Evolutionary conservation across 2,329 filamentous ascomycete genomes (phyloP).

Genomic region (Alternaria burnsii): DNA sequence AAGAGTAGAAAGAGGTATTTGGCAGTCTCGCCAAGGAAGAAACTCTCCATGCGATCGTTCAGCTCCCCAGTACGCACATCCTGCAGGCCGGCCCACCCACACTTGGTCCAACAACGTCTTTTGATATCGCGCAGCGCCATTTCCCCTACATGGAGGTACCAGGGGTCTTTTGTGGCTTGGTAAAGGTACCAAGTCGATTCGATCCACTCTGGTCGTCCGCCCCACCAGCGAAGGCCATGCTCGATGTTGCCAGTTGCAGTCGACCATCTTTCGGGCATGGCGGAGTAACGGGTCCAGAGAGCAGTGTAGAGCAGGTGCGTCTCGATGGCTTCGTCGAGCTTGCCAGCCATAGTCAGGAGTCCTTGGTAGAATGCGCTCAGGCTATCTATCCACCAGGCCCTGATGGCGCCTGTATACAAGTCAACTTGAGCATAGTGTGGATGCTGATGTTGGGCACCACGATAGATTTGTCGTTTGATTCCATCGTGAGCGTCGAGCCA

Average conservation of each 20-base stretch:
- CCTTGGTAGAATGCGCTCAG: slow-evolving; percentile 95
- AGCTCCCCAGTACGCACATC: slow-evolving; percentile 74
- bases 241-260: slow-evolving; percentile 84
- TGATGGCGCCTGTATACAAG: slow-evolving; percentile 83
- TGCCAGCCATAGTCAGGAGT: slow-evolving; percentile 82
- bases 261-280: slow-evolving; percentile 93
- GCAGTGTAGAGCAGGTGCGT: slow-evolving; percentile 91
- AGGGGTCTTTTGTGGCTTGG: slow-evolving; percentile 89
- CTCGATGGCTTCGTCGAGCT: slow-evolving; percentile 89
- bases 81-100: slow-evolving; percentile 87
- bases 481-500: slow-evolving; percentile 88
- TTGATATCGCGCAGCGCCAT: slow-evolving; percentile 93
- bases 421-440: slow-evolving; percentile 95
- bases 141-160: slow-evolving; percentile 95
- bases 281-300: slow-evolving; percentile 93
- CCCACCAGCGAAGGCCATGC: slow-evolving; percentile 91
- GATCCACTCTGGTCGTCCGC: slow-evolving; percentile 92
- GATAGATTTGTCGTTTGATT: slow-evolving; percentile 91
- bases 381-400: slow-evolving; percentile 95
- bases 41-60: slow-evolving; percentile 97
- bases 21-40: slow-evolving; percentile 94
- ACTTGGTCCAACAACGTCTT: slow-evolving; percentile 85
- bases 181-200: slow-evolving; percentile 98
- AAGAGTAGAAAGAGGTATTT: slow-evolving; percentile 96
- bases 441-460: slow-evolving; percentile 75